A percentile compares a stretch with the other conserved stretches of the same genome.
These are phyloP conservation scores for Psilocybe cyanescens DNA, from an alignment of 768 basidiomycete species.

Conservation along the genomic window DNA sequence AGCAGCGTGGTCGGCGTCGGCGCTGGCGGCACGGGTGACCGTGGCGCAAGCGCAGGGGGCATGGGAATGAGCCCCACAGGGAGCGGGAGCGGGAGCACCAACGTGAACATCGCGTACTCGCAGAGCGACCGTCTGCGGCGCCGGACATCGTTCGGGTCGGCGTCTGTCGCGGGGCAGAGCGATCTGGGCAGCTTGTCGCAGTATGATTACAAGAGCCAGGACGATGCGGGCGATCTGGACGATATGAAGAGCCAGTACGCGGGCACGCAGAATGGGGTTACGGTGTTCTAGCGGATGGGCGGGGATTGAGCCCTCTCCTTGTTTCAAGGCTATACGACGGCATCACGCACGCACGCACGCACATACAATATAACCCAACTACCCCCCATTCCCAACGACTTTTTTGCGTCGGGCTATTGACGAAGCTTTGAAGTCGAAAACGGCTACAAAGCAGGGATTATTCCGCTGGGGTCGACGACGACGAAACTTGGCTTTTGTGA, in stretches of 20 bases:
- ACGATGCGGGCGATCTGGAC: constrained; percentile 77
- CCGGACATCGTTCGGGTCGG: constrained; percentile 70
- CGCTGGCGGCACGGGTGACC: too few relatives aligned
- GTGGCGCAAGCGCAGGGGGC: too few relatives aligned
- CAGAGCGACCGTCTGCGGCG: constrained; percentile 89
- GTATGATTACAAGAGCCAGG: constrained; percentile 89
- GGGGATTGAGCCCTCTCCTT: not conserved
- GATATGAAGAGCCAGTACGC: constrained; percentile 91
- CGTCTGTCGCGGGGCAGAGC: constrained; percentile 73
- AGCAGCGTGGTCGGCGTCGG: constrained; percentile 56
- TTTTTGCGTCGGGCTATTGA: too few relatives aligned
- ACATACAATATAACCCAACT: too few relatives aligned
- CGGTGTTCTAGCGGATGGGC: constrained; percentile 65
- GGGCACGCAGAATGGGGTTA: constrained; percentile 83
- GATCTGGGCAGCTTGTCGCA: constrained; percentile 81
- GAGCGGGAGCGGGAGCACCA: constrained; percentile 32
- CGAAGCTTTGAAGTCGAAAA: too few relatives aligned
- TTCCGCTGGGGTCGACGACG: too few relatives aligned
- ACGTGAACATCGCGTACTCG: constrained; percentile 74
- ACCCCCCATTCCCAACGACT: too few relatives aligned
- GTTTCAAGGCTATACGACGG: not conserved
- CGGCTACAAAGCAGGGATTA: too few relatives aligned
- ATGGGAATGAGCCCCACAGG: too few relatives aligned
- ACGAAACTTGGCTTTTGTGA: too few relatives aligned
- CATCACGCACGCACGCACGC: too few relatives aligned